Conservation (phyloP, 768 basidiomycete species). For the Amanita molliuscula region DNA sequence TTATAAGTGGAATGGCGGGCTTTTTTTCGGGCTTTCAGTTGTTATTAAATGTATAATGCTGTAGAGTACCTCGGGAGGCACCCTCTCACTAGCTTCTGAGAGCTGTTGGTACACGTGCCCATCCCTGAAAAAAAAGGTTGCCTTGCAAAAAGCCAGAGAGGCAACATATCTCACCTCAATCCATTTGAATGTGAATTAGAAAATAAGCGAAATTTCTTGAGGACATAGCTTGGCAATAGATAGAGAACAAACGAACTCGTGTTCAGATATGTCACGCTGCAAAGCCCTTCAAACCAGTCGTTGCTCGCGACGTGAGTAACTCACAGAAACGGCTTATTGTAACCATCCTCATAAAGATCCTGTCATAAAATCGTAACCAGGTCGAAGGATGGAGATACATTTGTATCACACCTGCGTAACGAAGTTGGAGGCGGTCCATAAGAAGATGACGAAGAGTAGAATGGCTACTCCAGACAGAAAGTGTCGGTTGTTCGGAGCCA, state of each 20-base stretch:
- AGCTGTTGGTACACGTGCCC: constrained; percentile 17
- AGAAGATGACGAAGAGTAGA: constrained; percentile 63
- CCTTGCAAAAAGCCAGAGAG: background rate
- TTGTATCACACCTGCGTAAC: constrained; percentile 56
- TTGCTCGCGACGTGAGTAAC: constrained; percentile 8
- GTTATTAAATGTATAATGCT: background rate
- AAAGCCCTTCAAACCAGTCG: background rate
- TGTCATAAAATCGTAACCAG: constrained; percentile 10
- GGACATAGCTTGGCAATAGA: constrained; percentile 40
- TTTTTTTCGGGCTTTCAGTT: background rate
- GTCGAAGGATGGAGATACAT: background rate
- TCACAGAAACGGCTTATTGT: constrained; percentile 83
- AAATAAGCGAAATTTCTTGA: background rate
- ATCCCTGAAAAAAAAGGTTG: constrained; percentile 5
- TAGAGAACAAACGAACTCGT: constrained; percentile 85
- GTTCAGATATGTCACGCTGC: constrained; percentile 80
- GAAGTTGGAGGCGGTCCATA: constrained; percentile 89
- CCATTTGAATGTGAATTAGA: background rate
- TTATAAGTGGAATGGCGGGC: background rate
- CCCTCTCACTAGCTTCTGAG: constrained; percentile 7
- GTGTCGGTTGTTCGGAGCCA: constrained; percentile 16
- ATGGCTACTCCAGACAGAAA: constrained; percentile 54
- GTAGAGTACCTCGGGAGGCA: background rate
- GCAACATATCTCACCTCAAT: constrained; percentile 1
- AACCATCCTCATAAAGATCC: constrained; percentile 52